phyloP scores from a whole-genome alignment of 1,284 basidiomycete genomes.

The Cystobasidium slooffiae region DNA sequence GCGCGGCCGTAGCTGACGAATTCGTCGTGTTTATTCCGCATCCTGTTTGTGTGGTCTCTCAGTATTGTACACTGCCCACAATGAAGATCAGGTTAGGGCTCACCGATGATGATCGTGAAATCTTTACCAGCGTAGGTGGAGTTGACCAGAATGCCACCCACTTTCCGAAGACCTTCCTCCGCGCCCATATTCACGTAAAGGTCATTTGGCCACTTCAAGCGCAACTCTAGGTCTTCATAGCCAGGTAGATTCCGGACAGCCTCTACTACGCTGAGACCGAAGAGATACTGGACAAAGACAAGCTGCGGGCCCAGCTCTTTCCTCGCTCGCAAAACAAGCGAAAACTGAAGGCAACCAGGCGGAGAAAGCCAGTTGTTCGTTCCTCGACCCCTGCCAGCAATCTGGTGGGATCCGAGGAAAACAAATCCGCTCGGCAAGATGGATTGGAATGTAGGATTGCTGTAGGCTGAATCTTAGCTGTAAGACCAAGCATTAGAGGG shows the following conservation, averaged over 20 bases:
- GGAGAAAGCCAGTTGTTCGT: conserved; percentile 93
- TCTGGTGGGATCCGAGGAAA: conserved; percentile 83
- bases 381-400: conserved; percentile 85
- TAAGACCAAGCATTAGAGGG: not conserved
- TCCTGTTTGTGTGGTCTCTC: conserved; percentile 62
- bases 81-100: conserved; percentile 49
- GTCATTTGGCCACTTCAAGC: conserved; percentile 98
- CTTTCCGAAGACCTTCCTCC: conserved; percentile 65
- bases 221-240: conserved; percentile 63
- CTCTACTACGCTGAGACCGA: conserved; percentile 85
- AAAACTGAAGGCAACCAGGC: conserved; percentile 84
- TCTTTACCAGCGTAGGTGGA: conserved; percentile 75
- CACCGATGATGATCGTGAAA: conserved; percentile 80
- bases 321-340: conserved; percentile 70
- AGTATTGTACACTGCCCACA: not conserved
- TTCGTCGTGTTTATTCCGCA: conserved; percentile 90
- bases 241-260: conserved; percentile 64
- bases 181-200: conserved; percentile 72
- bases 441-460: conserved; percentile 76
- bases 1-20: conserved; percentile 77
- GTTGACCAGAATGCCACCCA: conserved; percentile 90
- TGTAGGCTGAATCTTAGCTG: conserved; percentile 55
- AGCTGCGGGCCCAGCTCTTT: conserved; percentile 69
- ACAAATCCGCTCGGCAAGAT: conserved; percentile 74
- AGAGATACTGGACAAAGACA: conserved; percentile 95